Evolutionary conservation across 768 basidiomycete species (phyloP).

Genomic region (Tricholoma sp.): DNA sequence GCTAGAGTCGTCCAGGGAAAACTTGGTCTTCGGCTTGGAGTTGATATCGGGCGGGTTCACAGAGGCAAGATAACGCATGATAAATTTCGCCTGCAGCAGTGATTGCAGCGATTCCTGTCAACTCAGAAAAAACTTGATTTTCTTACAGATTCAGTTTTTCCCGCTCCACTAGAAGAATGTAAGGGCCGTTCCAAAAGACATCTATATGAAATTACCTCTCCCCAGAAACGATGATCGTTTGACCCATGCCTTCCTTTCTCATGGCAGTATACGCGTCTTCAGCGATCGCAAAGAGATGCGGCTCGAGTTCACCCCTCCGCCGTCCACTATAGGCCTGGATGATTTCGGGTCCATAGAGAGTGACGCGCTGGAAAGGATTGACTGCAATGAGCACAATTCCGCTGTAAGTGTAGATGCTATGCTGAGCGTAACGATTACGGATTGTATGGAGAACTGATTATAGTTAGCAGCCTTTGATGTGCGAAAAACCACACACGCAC

Average conservation of each 20-base stretch:
- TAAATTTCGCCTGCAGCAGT: constrained; percentile 80
- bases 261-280: constrained; percentile 99
- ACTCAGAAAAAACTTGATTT: neutral
- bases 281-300: constrained; percentile 97
- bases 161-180: constrained; percentile 75
- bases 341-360: constrained; percentile 94
- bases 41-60: constrained; percentile 78
- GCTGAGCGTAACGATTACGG: constrained; percentile 92
- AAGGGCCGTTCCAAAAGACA: constrained; percentile 8
- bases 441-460: constrained; percentile 88
- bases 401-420: constrained; percentile 98
- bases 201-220: constrained; percentile 64
- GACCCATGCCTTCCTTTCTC: constrained; percentile 89
- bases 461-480: neutral
- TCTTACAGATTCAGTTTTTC: constrained; percentile 92
- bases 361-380: constrained; percentile 97
- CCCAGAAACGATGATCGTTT: constrained; percentile 98
- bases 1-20: constrained; percentile 78
- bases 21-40: constrained; percentile 61
- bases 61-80: constrained; percentile 98
- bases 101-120: constrained; percentile 4
- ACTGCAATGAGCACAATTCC: constrained; percentile 98
- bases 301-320: constrained; percentile 91
- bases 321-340: constrained; percentile 95
- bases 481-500: constrained; percentile 37